Evolutionary conservation across 768 basidiomycete species (phyloP), one percentile per base, ranked within the genome.

Genomic region (Hygrocybe coccinea): DNA sequence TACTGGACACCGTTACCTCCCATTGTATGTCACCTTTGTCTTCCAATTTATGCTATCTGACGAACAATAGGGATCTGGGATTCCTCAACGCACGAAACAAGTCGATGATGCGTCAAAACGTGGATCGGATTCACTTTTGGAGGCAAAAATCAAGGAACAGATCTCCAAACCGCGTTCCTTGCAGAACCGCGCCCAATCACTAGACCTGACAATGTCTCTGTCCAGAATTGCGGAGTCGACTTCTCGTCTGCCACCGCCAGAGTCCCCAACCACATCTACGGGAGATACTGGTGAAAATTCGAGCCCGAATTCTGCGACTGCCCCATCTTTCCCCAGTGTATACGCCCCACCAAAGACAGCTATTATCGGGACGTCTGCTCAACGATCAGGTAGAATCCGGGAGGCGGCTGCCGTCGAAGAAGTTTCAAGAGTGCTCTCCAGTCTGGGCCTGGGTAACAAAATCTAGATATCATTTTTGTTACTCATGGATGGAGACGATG

Each of bases 151-250:
- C 44, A 90, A 87, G 71, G 88, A 89, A 56, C 86, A 86, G 60
- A 72, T 77, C 58, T 75, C 78, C 34, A 91, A 91, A 71, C 89
- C 89, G 4, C 86, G 91, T 47, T 87, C 89, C 3, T 73, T 92
- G 59, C 85, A 85, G 58, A 91, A 91, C 62, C 87, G 92, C 15
- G 92, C 92, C 0, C 92, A 95, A 67, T 91, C 88, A 4, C 84
- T 95, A 46, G 92, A 95, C 66, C 74, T 95, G 60, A 91, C 89
- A 0, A 84, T 84, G 60, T 92, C 91, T 5, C 78, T 93, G 29
- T 85, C 84, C n/a, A 85, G 84, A 52, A 90, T 91, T 61, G 83
- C 84, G 4, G 90, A 90, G 64, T 79, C 83, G 17, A 66, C 74
- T 39, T 76, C 83, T 53, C 76, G 80, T 51, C 72, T 85, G 44